phyloP scores from a whole-genome alignment of 306 rosid species.

The Quercus bicolor region DNA sequence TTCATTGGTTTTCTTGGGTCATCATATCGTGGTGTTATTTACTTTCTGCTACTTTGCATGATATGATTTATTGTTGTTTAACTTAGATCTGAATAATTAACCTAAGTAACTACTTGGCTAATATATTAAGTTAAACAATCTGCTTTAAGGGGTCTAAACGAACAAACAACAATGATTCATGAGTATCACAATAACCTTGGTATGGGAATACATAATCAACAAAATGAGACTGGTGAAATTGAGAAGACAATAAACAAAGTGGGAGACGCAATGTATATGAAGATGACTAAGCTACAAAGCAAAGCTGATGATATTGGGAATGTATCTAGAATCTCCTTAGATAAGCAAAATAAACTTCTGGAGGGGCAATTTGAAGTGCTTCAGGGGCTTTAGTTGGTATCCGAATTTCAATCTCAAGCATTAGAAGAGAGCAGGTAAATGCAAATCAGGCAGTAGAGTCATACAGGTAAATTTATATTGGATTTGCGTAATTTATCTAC shows the following conservation, averaged over 20 bases:
- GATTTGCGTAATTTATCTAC: neutral
- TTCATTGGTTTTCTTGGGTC: too few species aligned
- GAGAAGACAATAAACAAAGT: conserved; percentile 57
- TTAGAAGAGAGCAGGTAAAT: conserved; percentile 72
- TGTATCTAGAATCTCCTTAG: conserved; percentile 61
- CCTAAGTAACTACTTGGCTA: too few species aligned
- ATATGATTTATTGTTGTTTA: too few species aligned
- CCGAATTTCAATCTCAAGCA: conserved; percentile 64
- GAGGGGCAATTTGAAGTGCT: conserved; percentile 68
- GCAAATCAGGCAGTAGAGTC: neutral
- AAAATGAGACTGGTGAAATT: conserved; percentile 51
- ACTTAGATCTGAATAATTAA: too few species aligned
- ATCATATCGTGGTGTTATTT: too few species aligned
- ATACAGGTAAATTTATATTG: neutral
- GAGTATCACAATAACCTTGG: conserved; percentile 54
- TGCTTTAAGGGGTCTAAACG: too few species aligned
- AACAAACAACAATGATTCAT: conserved; percentile 23
- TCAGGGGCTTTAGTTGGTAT: conserved; percentile 41
- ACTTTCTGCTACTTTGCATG: too few species aligned
- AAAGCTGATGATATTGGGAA: conserved; percentile 69
- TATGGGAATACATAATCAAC: conserved; percentile 43
- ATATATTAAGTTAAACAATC: too few species aligned
- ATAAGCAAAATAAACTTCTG: conserved; percentile 66
- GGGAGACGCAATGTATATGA: conserved; percentile 55
- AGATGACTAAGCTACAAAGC: conserved; percentile 52